A percentile compares a stretch with the other conserved stretches of the same genome.
phyloP scores from a whole-genome alignment of 768 basidiomycete species.

The Termitomyces sp. region DNA sequence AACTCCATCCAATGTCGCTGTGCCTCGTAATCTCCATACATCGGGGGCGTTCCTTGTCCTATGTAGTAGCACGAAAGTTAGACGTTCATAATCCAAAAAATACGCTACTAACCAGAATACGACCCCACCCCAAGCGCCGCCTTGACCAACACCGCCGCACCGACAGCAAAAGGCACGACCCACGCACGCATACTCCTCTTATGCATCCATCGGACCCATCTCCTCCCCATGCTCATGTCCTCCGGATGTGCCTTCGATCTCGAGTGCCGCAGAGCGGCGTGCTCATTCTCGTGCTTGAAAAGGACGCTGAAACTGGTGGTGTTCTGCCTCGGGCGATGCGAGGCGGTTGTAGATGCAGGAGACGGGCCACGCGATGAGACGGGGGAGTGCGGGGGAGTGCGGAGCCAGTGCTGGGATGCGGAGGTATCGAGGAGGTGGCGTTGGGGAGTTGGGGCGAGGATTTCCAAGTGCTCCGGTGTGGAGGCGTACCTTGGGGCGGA shows the following conservation, averaged over 20 bases:
- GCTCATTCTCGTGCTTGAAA: constrained; percentile 26
- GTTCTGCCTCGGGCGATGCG: constrained; percentile 9
- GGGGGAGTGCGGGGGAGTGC: constrained; percentile 41
- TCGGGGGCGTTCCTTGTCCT: constrained; percentile 73
- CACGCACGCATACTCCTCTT: constrained; percentile 55
- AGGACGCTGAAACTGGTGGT: constrained; percentile 41
- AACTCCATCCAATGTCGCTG: constrained; percentile 96
- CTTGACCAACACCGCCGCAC: constrained; percentile 55
- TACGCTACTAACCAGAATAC: constrained; percentile 67
- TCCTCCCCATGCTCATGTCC: constrained; percentile 40
- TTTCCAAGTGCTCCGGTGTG: constrained; percentile 28
- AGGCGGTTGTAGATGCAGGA: constrained; percentile 31
- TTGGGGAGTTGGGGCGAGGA: constrained; percentile 64
- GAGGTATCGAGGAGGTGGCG: constrained; percentile 59
- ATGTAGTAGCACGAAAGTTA: too few relatives aligned
- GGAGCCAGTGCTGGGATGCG: constrained; percentile 61
- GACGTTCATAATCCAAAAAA: too few relatives aligned
- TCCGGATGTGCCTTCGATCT: constrained; percentile 19
- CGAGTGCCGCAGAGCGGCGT: background rate
- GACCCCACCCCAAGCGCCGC: constrained; percentile 70
- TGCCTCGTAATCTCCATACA: constrained; percentile 92
- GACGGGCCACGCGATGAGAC: constrained; percentile 46
- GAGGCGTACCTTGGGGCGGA: background rate
- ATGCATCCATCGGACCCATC: constrained; percentile 83
- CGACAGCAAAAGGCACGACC: constrained; percentile 56